Evolutionary conservation across 176 grass and related monocot genomes (phyloP).

Genomic region (Lolium multiflorum): DNA sequence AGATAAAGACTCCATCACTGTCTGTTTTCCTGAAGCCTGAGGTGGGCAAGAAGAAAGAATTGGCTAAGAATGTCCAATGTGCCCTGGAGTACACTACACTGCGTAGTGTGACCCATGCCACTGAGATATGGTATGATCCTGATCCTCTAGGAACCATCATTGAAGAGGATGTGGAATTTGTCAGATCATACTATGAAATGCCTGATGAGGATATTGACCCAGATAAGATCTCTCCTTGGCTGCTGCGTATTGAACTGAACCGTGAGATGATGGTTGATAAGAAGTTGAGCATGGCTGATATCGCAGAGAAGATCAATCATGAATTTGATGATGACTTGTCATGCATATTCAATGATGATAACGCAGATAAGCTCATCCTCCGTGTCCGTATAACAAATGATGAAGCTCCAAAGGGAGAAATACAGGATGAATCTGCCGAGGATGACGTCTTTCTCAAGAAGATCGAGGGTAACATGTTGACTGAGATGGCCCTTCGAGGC

Average conservation of each 20-base stretch:
- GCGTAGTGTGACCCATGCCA: constrained; percentile 97
- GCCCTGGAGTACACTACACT: constrained; percentile 96
- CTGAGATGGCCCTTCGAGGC: constrained; percentile 96
- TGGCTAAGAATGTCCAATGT: constrained; percentile 98
- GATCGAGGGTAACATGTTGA: constrained; percentile 97
- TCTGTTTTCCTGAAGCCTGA: constrained; percentile 89
- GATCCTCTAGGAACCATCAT: constrained; percentile 91
- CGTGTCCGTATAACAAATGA: constrained; percentile 96
- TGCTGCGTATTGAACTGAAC: constrained; percentile 94
- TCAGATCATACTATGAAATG: constrained; percentile 97
- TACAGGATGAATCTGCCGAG: constrained; percentile 94
- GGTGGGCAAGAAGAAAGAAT: constrained; percentile 85
- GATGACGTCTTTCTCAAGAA: constrained; percentile 94
- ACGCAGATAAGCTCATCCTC: constrained; percentile 98
- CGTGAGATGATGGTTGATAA: constrained; percentile 99
- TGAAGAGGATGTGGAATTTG: constrained; percentile 97
- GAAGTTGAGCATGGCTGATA: constrained; percentile 98
- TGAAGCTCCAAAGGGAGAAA: constrained; percentile 93
- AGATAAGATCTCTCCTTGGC: constrained; percentile 94
- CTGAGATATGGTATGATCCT: constrained; percentile 96
- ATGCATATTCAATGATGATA: constrained; percentile 99
- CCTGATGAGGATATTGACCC: constrained; percentile 93
- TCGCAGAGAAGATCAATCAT: constrained; percentile 96
- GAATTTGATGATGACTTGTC: constrained; percentile 95
- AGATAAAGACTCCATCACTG: constrained; percentile 94